Evolutionary conservation across 805 yeast genomes (phyloP), one percentile per base, ranked within the genome.

Genomic region (Starmerella sirachaensis): DNA sequence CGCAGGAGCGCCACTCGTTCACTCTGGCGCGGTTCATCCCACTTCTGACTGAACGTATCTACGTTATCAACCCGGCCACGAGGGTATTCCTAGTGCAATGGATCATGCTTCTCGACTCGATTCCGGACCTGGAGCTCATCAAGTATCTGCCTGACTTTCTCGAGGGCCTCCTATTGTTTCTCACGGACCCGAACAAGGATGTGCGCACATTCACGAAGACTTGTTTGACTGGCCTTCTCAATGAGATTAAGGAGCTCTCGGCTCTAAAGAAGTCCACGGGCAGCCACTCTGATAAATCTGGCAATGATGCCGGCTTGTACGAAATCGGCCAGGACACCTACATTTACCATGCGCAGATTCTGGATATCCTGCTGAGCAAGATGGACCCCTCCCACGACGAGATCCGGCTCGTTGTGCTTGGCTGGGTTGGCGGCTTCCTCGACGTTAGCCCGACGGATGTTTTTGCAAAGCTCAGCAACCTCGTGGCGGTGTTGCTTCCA

Each of bases 41-140:
- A 0, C 64, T 93, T n/a, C 61, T 91, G 30, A 74, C 80, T 45
- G 98, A 91, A 56, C 66, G 97, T 47, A 83, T 91, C 61, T 83
- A 83, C 53, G 86, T 91, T 1, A 78, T 83, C 22, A 93, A 91
- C 51, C 95, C 97, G 1, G 82, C 80, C 53, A 85, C 96, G 0
- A 69, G 95, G 47, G 78, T 84, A 62, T 91, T 91, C 52, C 63
- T 91, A 40, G 88, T 91, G 10, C 82, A 93, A 35, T 91, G 98
- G 98, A 68, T 91, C 33, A 79, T 84, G 46, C 70, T 91, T n/a
- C 65, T 91, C 33, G 91, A 88, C 58, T 84, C 91, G 9, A 83
- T 86, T 6, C 97, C 98, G 0, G 93, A 88, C 37, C 64, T 88
- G 37, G 95, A 88, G 50, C 63, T 91, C 41, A 74, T 91, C 14